phyloP scores from a whole-genome alignment of 129 eudicot genomes.

The Arctium minus region DNA sequence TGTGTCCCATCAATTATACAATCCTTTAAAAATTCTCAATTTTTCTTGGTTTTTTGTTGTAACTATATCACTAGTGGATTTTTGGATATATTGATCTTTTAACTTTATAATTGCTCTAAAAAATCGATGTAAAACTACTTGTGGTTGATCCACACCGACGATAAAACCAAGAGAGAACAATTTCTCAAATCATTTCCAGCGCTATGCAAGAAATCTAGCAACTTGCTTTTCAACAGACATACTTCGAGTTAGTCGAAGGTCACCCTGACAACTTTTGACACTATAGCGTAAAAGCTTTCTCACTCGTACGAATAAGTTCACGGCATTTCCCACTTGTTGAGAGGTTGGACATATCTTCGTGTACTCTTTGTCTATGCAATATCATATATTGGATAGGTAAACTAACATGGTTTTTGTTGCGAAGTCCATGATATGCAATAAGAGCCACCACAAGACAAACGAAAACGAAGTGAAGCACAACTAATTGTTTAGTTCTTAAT shows the following conservation, averaged over 20 bases:
- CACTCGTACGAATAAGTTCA: not conserved
- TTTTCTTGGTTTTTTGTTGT: not conserved
- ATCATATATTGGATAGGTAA: not conserved
- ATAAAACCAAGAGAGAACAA: not conserved
- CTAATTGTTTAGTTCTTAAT: not conserved
- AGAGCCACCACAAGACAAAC: not conserved
- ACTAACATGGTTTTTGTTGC: not conserved
- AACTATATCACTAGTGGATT: not conserved
- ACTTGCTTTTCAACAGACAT: not conserved
- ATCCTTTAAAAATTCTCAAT: not conserved
- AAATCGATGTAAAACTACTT: constrained; percentile 2
- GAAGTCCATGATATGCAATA: not conserved
- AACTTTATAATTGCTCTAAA: not conserved
- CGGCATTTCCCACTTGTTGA: not conserved
- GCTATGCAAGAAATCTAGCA: not conserved
- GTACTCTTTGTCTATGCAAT: not conserved
- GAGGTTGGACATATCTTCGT: not conserved
- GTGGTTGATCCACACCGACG: not conserved
- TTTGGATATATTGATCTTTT: not conserved
- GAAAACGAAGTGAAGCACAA: not conserved
- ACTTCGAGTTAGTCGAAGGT: not conserved
- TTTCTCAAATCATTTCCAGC: not conserved
- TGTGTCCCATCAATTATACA: not conserved
- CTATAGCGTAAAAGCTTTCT: not conserved
- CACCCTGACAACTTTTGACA: not conserved